Base-by-base conservation (phyloP, 192 early-diverging fungal species). In the Gigaspora rosea region DNA sequence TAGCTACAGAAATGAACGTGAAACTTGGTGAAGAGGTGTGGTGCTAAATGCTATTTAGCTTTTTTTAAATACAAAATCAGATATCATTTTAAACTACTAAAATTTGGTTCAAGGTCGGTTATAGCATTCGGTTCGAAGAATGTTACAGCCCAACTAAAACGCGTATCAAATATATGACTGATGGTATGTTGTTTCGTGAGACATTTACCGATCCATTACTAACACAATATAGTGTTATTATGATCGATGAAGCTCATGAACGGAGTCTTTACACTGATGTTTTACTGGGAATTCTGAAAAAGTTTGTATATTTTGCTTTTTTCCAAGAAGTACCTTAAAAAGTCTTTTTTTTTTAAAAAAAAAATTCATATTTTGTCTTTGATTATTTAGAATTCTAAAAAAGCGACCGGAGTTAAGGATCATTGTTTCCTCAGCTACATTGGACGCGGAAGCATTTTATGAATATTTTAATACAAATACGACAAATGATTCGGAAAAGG, bases 171-270 rank as follows among this genome's bases (percentile, higher is more conserved):
- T 95, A 91, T 85, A 89, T 95, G 91, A 93, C 92, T 10, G 94
- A 94, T 75, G 93, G 92, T 35, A 92, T 99, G 91, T 86, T 99
- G 62, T 79, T 99, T 22, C 86, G 96, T 7, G 98, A 99, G 80
- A 85, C 96, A 3, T 83, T 98, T 70, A 84, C 88, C 7, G 97
- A 99, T 79, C 86, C 88, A 12, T 68, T 95, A 69, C 81, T 99
- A 18, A 75, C 81, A 1, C 76, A 86, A 33, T 99, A 99, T 81
- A 90, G 90, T 56, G 93, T 94, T 7, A 90, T 99, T 75, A 88
- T 99, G 35, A 80, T 99, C 56, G 98, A 99, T 79, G 98, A 99
- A 80, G 98, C 98, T 0, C 98, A 99, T 81, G 98, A 99, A 82
- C 91, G 98, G 15, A 97, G 94, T 0, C 72, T 99, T 75, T 86